Evolutionary conservation across 805 yeast genomes (phyloP).

Genomic region (Pichia membranifaciens): DNA sequence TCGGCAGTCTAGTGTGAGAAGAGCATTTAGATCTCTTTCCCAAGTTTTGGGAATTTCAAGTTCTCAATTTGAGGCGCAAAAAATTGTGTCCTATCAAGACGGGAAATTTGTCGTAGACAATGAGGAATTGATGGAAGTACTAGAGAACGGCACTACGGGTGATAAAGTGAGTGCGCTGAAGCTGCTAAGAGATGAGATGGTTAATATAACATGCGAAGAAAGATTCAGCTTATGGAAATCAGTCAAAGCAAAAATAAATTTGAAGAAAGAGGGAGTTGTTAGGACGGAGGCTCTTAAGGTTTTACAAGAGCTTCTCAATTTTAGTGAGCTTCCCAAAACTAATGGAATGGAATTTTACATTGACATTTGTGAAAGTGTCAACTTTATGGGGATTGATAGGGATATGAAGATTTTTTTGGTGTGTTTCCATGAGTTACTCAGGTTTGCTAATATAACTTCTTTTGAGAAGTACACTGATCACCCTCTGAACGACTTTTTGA

Average conservation of each 20-base stretch:
- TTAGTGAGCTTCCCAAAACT: constrained; percentile 46
- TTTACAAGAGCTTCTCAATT: constrained; percentile 48
- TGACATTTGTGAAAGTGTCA: constrained; percentile 45
- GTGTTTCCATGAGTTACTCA: constrained; percentile 45
- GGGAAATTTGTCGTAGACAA: constrained; percentile 16
- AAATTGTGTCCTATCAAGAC: constrained; percentile 7
- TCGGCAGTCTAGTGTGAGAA: constrained; percentile 4
- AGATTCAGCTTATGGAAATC: constrained; percentile 75
- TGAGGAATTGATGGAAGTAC: constrained; percentile 16
- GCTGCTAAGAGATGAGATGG: constrained; percentile 44
- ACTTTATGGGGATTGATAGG: constrained; percentile 35
- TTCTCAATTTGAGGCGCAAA: constrained; percentile 3
- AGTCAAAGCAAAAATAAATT: constrained; percentile 47
- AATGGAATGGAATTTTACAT: constrained; percentile 51
- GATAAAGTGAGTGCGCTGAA: constrained; percentile 47
- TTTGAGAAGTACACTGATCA: constrained; percentile 15
- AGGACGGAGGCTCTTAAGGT: constrained; percentile 49
- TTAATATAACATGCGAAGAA: constrained; percentile 47
- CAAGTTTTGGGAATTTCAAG: constrained; percentile 9
- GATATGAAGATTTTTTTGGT: constrained; percentile 36
- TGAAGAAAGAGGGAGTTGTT: constrained; percentile 27
- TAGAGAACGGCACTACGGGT: constrained; percentile 20
- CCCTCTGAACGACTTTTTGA: constrained; percentile 17
- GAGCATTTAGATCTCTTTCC: constrained; percentile 10
- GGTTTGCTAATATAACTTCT: constrained; percentile 26